Evolutionary conservation across 345 rosid species (phyloP), one percentile per base, ranked within the genome.

Genomic region (Brassica carinata): DNA sequence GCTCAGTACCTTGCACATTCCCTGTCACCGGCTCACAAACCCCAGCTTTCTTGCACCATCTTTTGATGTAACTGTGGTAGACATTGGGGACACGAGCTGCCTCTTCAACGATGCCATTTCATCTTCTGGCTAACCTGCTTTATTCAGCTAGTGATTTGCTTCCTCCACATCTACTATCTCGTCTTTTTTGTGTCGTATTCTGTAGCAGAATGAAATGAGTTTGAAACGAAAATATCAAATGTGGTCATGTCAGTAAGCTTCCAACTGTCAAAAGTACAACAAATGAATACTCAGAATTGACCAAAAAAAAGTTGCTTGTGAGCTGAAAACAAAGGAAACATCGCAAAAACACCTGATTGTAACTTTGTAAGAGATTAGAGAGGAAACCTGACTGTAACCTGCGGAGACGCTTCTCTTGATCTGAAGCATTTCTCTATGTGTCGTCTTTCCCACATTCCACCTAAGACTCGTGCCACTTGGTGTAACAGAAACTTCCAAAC

Each of bases 371-470:
- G 1, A 51, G 64, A 71, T 19, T 40, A 64, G 30, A 66, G 40
- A 71, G 17, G 61, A 71, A 77, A 93, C 99, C 94, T 91, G 98
- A 81, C 96, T 93, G 82, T 86, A 90, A 84, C 96, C 92, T 36
- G 98, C 99, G 98, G 95, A 87, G 59, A 92, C 97, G 73, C 95
- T 75, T 75, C 97, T 87, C 82, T 90, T 92, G 55, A 93, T 87
- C 13, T 97, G 92, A 66, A 93, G 83, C 99, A 96, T 93, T 77
- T 96, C 98, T 59, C 98, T 90, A 96, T 36, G 99, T 96, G 71
- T 96, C 99, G 77, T 90, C 99, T 73, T 96, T 96, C 30, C 98
- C 99, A 75, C 91, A 97, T 40, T 86, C 92, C 57, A 96, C 98
- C 84, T 96, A 98, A 65, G 94, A 93, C 45, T 89, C 95, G 64